Evolutionary conservation across 108 stramenopile species (phyloP).

Genomic region (Fistulifera pelliculosa): DNA sequence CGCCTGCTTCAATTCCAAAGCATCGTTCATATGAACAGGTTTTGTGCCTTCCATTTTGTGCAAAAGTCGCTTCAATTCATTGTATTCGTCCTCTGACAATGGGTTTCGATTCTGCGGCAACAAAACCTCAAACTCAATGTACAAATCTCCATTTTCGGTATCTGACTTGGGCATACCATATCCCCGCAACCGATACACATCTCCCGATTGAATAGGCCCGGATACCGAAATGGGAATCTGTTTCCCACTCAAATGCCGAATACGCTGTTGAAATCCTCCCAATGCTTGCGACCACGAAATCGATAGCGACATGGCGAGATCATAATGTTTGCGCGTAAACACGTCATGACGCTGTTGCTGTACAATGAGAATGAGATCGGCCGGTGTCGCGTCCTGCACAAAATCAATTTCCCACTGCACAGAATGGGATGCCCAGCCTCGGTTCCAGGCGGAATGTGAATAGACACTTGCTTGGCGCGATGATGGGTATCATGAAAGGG

Average conservation of each 20-base stretch:
- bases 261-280: constrained; percentile 34
- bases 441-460: constrained; percentile 48
- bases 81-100: constrained; percentile 35
- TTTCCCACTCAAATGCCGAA: constrained; percentile 51
- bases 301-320: constrained; percentile 64
- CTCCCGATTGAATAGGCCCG: constrained; percentile 47
- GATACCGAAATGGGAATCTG: constrained; percentile 17
- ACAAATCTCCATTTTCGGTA: constrained; percentile 61
- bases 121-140: constrained; percentile 71
- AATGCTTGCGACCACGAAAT: constrained; percentile 61
- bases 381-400: constrained; percentile 42
- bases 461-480: constrained; percentile 41
- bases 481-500: constrained; percentile 11
- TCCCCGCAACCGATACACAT: constrained; percentile 77
- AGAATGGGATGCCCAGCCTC: constrained; percentile 44
- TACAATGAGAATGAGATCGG: constrained; percentile 64
- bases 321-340: constrained; percentile 61
- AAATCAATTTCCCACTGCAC: constrained; percentile 65
- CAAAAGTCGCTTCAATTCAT: constrained; percentile 35
- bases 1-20: neutral
- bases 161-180: constrained; percentile 65
- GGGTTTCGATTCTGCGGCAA: constrained; percentile 28
- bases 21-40: too few species aligned
- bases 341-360: constrained; percentile 35
- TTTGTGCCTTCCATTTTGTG: constrained; percentile 45